Evolutionary conservation across 2,329 filamentous ascomycete genomes (phyloP).

Genomic region (Pseudocercospora ulei): DNA sequence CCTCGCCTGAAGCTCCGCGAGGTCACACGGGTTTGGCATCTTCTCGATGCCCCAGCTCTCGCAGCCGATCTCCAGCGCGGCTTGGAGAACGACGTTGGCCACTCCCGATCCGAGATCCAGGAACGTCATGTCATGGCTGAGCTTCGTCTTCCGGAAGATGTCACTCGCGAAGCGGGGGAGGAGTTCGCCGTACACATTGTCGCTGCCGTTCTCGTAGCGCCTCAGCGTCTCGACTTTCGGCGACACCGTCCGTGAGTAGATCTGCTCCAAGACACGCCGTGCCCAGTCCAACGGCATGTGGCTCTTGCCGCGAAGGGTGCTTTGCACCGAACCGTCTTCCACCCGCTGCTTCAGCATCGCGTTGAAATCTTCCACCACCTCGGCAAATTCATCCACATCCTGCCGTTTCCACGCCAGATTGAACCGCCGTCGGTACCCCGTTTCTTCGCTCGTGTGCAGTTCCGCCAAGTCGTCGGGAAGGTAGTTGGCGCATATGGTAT

Average conservation of each 20-base stretch:
- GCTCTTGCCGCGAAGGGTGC: constrained; percentile 59
- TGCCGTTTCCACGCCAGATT: constrained; percentile 62
- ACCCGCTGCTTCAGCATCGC: constrained; percentile 55
- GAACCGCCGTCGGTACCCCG: constrained; percentile 65
- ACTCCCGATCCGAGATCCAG: constrained; percentile 93
- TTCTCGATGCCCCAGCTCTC: constrained; percentile 95
- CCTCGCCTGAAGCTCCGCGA: constrained; percentile 67
- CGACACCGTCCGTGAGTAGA: constrained; percentile 86
- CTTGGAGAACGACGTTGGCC: constrained; percentile 89
- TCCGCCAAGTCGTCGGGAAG: constrained; percentile 59
- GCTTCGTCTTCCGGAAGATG: constrained; percentile 66
- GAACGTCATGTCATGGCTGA: constrained; percentile 78
- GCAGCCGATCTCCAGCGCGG: constrained; percentile 83
- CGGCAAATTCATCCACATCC: constrained; percentile 57
- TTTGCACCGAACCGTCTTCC: constrained; percentile 59
- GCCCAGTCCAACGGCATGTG: constrained; percentile 63
- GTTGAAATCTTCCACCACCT: constrained; percentile 70
- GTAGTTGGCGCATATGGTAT: constrained; percentile 61
- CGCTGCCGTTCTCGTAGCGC: constrained; percentile 79
- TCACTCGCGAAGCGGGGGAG: constrained; percentile 72
- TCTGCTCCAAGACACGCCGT: constrained; percentile 59
- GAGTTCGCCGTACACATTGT: constrained; percentile 92
- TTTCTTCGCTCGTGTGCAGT: constrained; percentile 57
- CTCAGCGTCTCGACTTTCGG: constrained; percentile 74
- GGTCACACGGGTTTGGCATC: constrained; percentile 79